Conservation (phyloP, 2,329 filamentous ascomycete species). For the Amauroascus niger region DNA sequence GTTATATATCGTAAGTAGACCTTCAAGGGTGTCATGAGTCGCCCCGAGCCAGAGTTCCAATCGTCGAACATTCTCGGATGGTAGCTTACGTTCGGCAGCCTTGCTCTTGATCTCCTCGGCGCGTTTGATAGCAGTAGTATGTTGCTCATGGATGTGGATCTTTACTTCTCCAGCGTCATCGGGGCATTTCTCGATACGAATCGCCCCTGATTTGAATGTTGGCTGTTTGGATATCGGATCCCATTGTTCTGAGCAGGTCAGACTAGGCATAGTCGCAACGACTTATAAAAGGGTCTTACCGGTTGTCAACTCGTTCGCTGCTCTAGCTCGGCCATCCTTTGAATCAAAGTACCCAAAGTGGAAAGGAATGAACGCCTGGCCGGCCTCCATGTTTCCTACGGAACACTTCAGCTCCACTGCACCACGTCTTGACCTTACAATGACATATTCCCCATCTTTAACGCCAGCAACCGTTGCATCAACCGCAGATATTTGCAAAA, state of each 20-base stretch:
- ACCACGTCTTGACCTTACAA: conserved; percentile 27
- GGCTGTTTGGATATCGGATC: conserved; percentile 34
- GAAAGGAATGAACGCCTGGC: conserved; percentile 34
- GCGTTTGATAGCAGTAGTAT: conserved; percentile 19
- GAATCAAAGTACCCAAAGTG: conserved; percentile 34
- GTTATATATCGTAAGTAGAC: conserved; percentile 22
- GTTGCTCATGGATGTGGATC: conserved; percentile 20
- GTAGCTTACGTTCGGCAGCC: conserved; percentile 1
- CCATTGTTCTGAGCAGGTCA: conserved; percentile 21
- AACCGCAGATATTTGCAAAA: conserved; percentile 23
- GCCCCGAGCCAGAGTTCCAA: conserved; percentile 30
- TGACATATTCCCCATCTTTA: conserved; percentile 25
- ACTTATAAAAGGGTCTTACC: conserved; percentile 19
- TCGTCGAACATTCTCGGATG: conserved; percentile 20
- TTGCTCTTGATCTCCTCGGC: conserved; percentile 14
- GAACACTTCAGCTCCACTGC: conserved; percentile 24
- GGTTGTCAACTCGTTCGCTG: conserved; percentile 32
- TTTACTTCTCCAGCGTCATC: conserved; percentile 14
- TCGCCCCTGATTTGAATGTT: conserved; percentile 30
- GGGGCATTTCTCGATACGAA: conserved; percentile 27
- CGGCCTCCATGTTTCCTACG: conserved; percentile 24
- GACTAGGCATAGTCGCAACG: neutral
- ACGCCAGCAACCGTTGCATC: conserved; percentile 25
- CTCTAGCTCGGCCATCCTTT: conserved; percentile 26
- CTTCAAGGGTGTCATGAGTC: conserved; percentile 23